A percentile compares a stretch with the other conserved stretches of the same genome.
Evolutionary conservation across 2,329 filamentous ascomycete species (phyloP).

Genomic region (Botrytis hyacinthi): DNA sequence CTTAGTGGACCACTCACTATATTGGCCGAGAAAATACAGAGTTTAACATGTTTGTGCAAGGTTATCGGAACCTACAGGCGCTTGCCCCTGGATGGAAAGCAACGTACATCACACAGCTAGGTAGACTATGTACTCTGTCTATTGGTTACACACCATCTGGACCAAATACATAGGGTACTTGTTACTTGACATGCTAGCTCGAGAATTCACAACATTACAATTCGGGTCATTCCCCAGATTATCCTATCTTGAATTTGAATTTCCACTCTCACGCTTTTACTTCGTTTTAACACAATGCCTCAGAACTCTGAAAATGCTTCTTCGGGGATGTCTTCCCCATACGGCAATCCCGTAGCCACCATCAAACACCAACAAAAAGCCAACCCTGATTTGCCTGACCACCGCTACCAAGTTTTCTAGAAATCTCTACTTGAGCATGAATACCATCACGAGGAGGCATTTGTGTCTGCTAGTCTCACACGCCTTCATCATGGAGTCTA

Average conservation of each 20-base stretch:
- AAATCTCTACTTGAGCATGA: constrained; percentile 17
- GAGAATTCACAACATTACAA: neutral
- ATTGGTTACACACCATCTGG: neutral
- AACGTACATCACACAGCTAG: neutral
- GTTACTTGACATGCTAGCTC: neutral
- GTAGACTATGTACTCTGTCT: neutral
- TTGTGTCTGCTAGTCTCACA: constrained; percentile 11
- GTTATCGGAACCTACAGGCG: neutral
- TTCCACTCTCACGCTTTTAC: neutral
- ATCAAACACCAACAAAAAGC: neutral
- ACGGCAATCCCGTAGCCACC: neutral
- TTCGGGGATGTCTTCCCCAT: neutral
- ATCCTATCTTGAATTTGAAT: neutral
- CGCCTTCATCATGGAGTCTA: constrained; percentile 17
- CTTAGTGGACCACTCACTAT: constrained; percentile 4
- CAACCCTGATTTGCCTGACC: neutral
- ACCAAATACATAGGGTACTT: neutral
- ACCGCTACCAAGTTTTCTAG: constrained; percentile 10
- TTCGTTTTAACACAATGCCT: neutral
- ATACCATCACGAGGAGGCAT: constrained; percentile 17
- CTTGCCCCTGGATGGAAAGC: neutral
- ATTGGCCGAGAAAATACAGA: neutral
- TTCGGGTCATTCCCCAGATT: neutral
- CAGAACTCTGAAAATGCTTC: neutral
- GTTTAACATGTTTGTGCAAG: neutral